phyloP scores from a whole-genome alignment of 371 early-diverging fungal genomes.

The Actinomortierella ambigua region DNA sequence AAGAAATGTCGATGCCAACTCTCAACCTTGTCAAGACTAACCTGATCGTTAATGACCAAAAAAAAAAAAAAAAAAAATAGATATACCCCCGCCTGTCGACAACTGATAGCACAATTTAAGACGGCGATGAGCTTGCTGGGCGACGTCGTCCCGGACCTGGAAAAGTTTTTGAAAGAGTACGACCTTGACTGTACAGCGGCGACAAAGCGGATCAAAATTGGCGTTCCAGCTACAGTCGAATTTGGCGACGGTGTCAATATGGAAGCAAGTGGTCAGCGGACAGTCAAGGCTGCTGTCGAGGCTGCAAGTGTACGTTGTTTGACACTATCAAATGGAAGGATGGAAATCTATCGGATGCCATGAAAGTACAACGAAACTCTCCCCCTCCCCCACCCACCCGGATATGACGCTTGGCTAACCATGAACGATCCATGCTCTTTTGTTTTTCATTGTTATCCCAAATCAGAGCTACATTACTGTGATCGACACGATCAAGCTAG shows the following conservation, averaged over 20 bases:
- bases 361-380: too few species aligned
- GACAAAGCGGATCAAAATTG: slow-evolving; percentile 78
- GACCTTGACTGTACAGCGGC: slow-evolving; percentile 86
- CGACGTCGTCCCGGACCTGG: slow-evolving; percentile 69
- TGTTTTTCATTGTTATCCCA: not conserved
- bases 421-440: not conserved
- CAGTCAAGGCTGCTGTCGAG: slow-evolving; percentile 87
- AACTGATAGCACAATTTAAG: slow-evolving; percentile 92
- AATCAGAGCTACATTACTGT: slow-evolving; percentile 86
- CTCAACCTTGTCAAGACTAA: too few species aligned
- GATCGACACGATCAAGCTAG: slow-evolving; percentile 89
- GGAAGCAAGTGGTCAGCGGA: slow-evolving; percentile 48
- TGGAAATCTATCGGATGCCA: too few species aligned
- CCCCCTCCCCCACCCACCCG: too few species aligned
- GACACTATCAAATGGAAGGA: too few species aligned
- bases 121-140: slow-evolving; percentile 83
- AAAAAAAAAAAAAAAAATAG: slow-evolving; percentile 45
- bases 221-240: slow-evolving; percentile 89
- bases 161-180: slow-evolving; percentile 85
- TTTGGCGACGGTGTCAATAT: slow-evolving; percentile 69
- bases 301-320: slow-evolving; percentile 60
- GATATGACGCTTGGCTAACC: too few species aligned
- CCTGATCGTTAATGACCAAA: too few species aligned
- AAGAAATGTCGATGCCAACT: too few species aligned
- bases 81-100: slow-evolving; percentile 89